Evolutionary conservation across 1,284 basidiomycete genomes (phyloP).

Genomic region (Apiotrichum veenhuisii): DNA sequence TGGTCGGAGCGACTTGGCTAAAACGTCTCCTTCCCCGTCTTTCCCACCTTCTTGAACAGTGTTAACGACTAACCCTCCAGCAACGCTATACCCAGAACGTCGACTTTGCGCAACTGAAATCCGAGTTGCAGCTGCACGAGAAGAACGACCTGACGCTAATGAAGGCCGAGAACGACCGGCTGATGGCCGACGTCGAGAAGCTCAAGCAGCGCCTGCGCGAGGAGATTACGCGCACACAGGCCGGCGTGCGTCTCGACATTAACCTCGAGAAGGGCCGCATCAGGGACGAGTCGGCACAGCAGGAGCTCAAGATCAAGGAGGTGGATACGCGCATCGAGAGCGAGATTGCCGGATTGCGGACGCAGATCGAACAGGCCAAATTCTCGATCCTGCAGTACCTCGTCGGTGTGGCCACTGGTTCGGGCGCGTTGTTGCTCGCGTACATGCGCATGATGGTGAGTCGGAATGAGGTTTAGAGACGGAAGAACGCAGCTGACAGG

Average conservation of each 20-base stretch:
- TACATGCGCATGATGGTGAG: slow-evolving; percentile 50
- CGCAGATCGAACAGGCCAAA: slow-evolving; percentile 86
- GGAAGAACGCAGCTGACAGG: not conserved
- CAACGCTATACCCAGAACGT: slow-evolving; percentile 94
- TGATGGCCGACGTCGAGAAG: slow-evolving; percentile 89
- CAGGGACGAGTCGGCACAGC: slow-evolving; percentile 85
- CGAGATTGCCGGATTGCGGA: slow-evolving; percentile 86
- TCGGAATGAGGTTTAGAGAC: not conserved
- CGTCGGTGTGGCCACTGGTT: slow-evolving; percentile 50
- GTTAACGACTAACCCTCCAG: slow-evolving; percentile 49
- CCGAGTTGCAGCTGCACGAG: slow-evolving; percentile 91
- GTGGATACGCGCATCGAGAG: slow-evolving; percentile 96
- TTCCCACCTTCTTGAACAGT: not conserved
- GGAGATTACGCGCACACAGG: slow-evolving; percentile 87
- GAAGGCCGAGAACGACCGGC: slow-evolving; percentile 90
- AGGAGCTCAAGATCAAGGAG: slow-evolving; percentile 97
- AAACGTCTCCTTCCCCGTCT: not conserved
- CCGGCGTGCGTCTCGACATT: slow-evolving; percentile 88
- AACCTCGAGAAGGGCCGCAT: slow-evolving; percentile 95
- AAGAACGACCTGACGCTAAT: slow-evolving; percentile 96
- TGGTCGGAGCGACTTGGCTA: too few species aligned
- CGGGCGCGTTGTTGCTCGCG: slow-evolving; percentile 47
- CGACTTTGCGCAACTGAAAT: slow-evolving; percentile 95
- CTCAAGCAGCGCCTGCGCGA: slow-evolving; percentile 91
- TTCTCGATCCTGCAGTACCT: slow-evolving; percentile 53